phyloP scores from a whole-genome alignment of 257 asterid genomes.

The Gentiana macrophylla region DNA sequence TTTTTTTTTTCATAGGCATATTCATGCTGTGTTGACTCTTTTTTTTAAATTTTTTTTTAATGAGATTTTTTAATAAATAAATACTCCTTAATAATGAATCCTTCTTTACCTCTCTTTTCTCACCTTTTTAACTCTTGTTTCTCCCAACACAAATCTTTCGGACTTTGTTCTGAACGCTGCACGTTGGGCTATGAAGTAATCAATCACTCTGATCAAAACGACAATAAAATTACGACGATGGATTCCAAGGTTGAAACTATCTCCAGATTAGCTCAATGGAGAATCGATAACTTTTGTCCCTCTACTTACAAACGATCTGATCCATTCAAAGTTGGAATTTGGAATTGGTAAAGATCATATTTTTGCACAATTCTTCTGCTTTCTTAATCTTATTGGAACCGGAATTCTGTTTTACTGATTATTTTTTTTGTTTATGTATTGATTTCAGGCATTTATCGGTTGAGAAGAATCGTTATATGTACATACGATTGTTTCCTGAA shows the following conservation, averaged over 20 bases:
- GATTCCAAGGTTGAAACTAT: slow-evolving; percentile 82
- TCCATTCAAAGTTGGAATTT: slow-evolving; percentile 80
- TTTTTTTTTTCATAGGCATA: too few relatives aligned
- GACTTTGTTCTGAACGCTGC: too few relatives aligned
- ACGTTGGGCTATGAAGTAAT: too few relatives aligned
- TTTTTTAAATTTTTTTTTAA: too few relatives aligned
- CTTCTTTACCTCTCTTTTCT: too few relatives aligned
- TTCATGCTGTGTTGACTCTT: too few relatives aligned
- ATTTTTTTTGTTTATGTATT: background rate
- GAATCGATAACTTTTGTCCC: slow-evolving; percentile 63
- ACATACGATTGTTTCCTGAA: slow-evolving; percentile 71
- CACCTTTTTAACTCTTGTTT: too few relatives aligned
- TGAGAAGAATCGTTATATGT: slow-evolving; percentile 54
- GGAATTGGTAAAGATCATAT: slow-evolving; percentile 67
- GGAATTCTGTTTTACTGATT: background rate
- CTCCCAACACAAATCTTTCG: too few relatives aligned
- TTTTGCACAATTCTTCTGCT: background rate
- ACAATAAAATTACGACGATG: background rate
- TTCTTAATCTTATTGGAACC: background rate
- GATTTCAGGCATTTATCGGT: slow-evolving; percentile 43
- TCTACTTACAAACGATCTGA: slow-evolving; percentile 77
- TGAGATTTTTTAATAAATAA: too few relatives aligned
- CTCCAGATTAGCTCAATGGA: slow-evolving; percentile 92
- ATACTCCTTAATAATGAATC: too few relatives aligned
- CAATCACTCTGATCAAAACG: too few relatives aligned